phyloP scores from a whole-genome alignment of 208 protist genomes.

The Naegleria gruberi region DNA sequence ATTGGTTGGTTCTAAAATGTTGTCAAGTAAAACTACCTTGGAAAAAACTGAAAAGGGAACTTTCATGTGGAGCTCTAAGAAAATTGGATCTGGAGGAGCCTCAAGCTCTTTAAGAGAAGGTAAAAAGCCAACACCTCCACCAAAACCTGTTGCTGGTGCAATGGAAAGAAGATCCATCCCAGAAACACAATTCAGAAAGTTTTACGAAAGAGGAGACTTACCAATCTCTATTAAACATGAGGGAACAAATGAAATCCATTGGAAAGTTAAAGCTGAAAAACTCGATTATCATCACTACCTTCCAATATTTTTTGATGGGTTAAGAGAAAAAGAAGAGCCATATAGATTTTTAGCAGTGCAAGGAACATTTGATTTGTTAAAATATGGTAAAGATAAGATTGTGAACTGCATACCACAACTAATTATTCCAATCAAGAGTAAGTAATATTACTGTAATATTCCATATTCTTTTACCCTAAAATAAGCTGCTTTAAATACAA shows the following conservation, averaged over 20 bases:
- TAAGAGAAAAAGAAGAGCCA: constrained; percentile 91
- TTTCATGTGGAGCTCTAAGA: constrained; percentile 60
- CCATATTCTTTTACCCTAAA: too few relatives aligned
- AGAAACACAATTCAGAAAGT: constrained; percentile 86
- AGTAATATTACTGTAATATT: neutral
- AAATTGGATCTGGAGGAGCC: constrained; percentile 68
- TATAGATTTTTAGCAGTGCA: constrained; percentile 91
- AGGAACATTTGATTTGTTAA: constrained; percentile 82
- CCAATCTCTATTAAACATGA: constrained; percentile 88
- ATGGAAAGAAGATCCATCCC: constrained; percentile 56
- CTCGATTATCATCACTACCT: constrained; percentile 98
- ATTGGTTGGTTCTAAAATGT: neutral
- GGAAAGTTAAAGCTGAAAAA: constrained; percentile 91
- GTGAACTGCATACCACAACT: constrained; percentile 95
- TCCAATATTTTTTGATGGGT: constrained; percentile 97
- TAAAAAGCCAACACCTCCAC: constrained; percentile 52
- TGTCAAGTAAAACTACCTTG: constrained; percentile 12
- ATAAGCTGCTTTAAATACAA: constrained; percentile 84
- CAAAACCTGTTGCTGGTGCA: constrained; percentile 71
- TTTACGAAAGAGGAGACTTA: constrained; percentile 95
- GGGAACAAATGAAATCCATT: constrained; percentile 79
- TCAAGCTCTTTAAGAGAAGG: constrained; percentile 73
- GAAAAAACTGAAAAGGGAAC: constrained; percentile 34
- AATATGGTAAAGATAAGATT: constrained; percentile 83
- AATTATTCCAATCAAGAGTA: constrained; percentile 95